These are phyloP conservation scores for Leccinum broughii DNA, from an alignment of 768 basidiomycete species.

Conservation along the genomic window DNA sequence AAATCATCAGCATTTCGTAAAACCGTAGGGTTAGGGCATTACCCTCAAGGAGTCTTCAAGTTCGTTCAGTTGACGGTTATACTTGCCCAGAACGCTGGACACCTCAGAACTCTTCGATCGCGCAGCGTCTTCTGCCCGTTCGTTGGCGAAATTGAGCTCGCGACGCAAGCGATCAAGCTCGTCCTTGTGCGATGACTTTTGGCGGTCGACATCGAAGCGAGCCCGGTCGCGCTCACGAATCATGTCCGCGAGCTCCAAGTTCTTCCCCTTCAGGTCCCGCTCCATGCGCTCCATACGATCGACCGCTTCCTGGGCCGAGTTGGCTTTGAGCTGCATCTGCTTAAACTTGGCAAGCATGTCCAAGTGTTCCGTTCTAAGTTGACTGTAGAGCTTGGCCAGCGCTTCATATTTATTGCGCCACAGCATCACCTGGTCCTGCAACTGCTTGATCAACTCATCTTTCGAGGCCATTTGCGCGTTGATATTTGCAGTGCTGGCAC, in stretches of 20 bases:
- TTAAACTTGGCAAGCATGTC: constrained; percentile 98
- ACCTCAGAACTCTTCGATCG: constrained; percentile 93
- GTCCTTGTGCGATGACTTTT: constrained; percentile 93
- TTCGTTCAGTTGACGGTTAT: constrained; percentile 94
- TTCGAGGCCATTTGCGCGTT: constrained; percentile 86
- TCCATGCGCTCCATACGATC: constrained; percentile 99
- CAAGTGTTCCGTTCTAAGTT: constrained; percentile 94
- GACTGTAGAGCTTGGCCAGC: constrained; percentile 96
- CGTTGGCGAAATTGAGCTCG: constrained; percentile 92
- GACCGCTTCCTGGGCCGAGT: constrained; percentile 96
- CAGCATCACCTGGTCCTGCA: constrained; percentile 93
- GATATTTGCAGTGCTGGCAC: constrained; percentile 70
- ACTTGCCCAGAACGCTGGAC: constrained; percentile 82
- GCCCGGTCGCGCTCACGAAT: constrained; percentile 95
- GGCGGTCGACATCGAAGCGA: constrained; percentile 90
- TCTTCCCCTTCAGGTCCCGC: constrained; percentile 97
- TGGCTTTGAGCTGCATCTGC: constrained; percentile 95
- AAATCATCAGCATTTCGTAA: constrained; percentile 15
- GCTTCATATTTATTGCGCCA: constrained; percentile 99
- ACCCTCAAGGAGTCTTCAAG: constrained; percentile 95
- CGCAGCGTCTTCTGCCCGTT: constrained; percentile 93
- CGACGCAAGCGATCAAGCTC: constrained; percentile 90
- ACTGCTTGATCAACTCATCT: constrained; percentile 92
- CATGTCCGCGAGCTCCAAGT: constrained; percentile 98
- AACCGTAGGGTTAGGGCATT: constrained; percentile 26